phyloP scores from a whole-genome alignment of 257 asterid genomes.

The Gardenia jasminoides region DNA sequence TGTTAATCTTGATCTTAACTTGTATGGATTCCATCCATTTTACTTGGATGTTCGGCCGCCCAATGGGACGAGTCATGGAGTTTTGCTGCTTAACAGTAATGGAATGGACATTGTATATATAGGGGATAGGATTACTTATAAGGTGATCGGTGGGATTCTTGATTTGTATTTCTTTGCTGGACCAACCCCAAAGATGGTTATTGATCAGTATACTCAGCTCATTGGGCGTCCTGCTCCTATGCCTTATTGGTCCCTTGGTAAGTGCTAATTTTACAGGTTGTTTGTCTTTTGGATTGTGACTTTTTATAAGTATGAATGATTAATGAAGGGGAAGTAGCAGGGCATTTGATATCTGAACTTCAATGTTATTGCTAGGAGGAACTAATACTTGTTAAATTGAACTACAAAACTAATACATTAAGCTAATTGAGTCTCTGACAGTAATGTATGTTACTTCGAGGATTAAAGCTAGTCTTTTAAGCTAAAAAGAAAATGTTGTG shows the following conservation, averaged over 20 bases:
- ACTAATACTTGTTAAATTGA: too few relatives aligned
- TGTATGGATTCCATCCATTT: slow-evolving; percentile 91
- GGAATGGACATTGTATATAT: slow-evolving; percentile 78
- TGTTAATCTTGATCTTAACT: slow-evolving; percentile 50
- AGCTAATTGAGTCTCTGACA: background rate
- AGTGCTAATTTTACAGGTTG: slow-evolving; percentile 11
- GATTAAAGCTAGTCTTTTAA: too few relatives aligned
- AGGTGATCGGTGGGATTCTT: slow-evolving; percentile 74
- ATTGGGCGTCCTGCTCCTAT: slow-evolving; percentile 88
- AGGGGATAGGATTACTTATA: slow-evolving; percentile 74
- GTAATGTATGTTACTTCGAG: background rate
- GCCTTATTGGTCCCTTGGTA: slow-evolving; percentile 97
- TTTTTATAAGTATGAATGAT: background rate
- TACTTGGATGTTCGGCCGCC: slow-evolving; percentile 79
- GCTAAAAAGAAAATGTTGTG: background rate
- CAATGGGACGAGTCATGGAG: slow-evolving; percentile 67
- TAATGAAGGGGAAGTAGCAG: background rate
- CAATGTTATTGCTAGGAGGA: too few relatives aligned
- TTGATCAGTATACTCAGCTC: slow-evolving; percentile 78
- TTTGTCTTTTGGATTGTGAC: background rate
- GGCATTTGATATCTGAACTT: background rate
- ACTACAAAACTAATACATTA: too few relatives aligned
- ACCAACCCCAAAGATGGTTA: slow-evolving; percentile 66
- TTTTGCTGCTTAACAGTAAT: slow-evolving; percentile 70
- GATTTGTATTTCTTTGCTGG: slow-evolving; percentile 81